Base-by-base conservation (phyloP, 768 basidiomycete genomes). In the Boletus huronensis region DNA sequence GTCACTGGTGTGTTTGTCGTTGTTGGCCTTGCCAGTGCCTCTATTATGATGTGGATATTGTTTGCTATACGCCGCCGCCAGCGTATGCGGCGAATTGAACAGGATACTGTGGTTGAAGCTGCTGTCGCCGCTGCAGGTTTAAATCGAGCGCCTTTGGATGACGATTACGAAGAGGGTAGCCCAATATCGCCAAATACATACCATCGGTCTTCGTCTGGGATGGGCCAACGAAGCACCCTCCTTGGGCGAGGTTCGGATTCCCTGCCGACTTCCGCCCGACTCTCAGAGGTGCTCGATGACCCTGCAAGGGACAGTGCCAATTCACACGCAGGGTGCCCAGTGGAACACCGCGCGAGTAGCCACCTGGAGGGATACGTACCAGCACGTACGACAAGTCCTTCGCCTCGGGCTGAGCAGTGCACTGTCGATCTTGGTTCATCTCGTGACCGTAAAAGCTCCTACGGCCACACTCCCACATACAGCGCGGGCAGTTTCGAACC, bases 1-100 rank as follows among this genome's bases (percentile, higher is more conserved):
- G 93, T 98, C 3, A 88, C 88, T 1, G 96, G 90, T 42, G 90
- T 93, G 8, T 98, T 97, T 63, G 82, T 92, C 36, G 84, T 93
- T 16, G 90, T 95, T 17, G 95, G 93, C 28, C 77, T 98, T 19
- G 86, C 90, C 4, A 84, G 74, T 28, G 84, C 81, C 21, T 83
- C 79, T 45, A 90, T 83, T 51, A 63, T 83, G 38, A 75, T 90
- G 45, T 90, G 82, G 79, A 75, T 87, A 52, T 70, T 88, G 59
- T 89, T 90, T 66, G 85, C 82, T 48, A 67, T 88, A 51, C 83
- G 84, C 25, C 80, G 87, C 45, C 81, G 85, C 56, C 79, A 85
- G 43, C 77, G 83, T 31, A 82, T 78, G 39, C 77, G 72, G 32
- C 74, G 77, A 46, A 68, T 85, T n/a, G 88, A 88, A 55, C 82